Evolutionary conservation across 306 rosid species (phyloP).

Genomic region (Gillenia trifoliata): DNA sequence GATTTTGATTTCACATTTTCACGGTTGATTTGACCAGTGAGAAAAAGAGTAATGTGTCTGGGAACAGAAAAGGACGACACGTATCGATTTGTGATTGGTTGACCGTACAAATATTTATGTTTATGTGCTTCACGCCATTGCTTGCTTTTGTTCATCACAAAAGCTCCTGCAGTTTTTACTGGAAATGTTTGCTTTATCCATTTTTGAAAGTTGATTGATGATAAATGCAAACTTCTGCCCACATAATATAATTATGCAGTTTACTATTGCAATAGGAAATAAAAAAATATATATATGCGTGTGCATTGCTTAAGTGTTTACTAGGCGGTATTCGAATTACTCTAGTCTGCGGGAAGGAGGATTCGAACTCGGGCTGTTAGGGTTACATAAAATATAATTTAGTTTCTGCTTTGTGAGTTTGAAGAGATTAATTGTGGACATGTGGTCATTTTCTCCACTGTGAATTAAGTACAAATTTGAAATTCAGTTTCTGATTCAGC

Average conservation of each 20-base stretch:
- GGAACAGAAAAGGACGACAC: neutral
- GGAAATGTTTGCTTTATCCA: neutral
- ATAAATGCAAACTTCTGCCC: neutral
- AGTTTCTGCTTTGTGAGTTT: neutral
- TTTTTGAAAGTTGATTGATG: neutral
- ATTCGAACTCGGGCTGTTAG: too few relatives aligned
- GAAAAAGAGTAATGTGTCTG: neutral
- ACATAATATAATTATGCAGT: neutral
- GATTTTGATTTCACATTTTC: neutral
- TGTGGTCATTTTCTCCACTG: neutral
- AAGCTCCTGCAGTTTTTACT: neutral
- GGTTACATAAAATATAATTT: too few relatives aligned
- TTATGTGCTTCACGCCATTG: neutral
- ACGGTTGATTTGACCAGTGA: conserved; percentile 1
- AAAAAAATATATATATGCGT: too few relatives aligned
- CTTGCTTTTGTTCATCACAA: neutral
- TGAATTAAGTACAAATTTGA: neutral
- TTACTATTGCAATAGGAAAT: neutral
- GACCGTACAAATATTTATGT: neutral
- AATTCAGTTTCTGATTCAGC: neutral
- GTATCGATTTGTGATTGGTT: neutral
- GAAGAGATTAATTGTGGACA: neutral
- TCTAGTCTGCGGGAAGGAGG: too few relatives aligned
- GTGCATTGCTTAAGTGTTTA: too few relatives aligned
- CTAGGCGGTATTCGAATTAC: too few relatives aligned